phyloP scores from a whole-genome alignment of 169 alveolate genomes.

The Cryptosporidium canis region DNA sequence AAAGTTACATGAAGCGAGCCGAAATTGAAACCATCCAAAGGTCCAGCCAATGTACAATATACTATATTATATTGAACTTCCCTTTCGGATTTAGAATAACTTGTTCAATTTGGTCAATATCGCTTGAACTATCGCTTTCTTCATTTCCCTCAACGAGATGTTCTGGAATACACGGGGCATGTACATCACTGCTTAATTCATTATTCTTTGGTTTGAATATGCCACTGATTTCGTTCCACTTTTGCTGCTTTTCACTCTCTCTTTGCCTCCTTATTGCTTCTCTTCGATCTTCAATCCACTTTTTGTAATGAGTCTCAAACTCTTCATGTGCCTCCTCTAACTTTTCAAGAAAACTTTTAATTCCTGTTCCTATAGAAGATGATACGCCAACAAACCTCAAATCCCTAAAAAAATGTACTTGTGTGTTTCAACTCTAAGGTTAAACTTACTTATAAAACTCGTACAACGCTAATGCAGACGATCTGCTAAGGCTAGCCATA shows the following conservation, averaged over 20 bases:
- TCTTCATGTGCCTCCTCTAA: conserved; percentile 80
- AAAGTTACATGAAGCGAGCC: conserved; percentile 31
- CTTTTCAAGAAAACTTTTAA: conserved; percentile 79
- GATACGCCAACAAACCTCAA: conserved; percentile 84
- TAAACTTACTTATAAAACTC: conserved; percentile 87
- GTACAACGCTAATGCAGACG: conserved; percentile 89
- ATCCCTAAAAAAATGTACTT: conserved; percentile 25
- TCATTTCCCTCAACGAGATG: conserved; percentile 23
- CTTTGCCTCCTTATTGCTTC: conserved; percentile 73
- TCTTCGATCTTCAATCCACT: conserved; percentile 74
- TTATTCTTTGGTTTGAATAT: not conserved
- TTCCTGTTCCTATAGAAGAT: conserved; percentile 88
- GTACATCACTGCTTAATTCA: not conserved
- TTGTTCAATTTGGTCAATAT: conserved; percentile 21
- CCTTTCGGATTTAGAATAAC: conserved; percentile 45
- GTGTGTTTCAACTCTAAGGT: conserved; percentile 4
- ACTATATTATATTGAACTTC: conserved; percentile 13
- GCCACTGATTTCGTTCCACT: conserved; percentile 74
- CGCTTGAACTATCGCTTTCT: conserved; percentile 21
- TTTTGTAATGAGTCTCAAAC: conserved; percentile 76
- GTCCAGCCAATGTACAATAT: not conserved
- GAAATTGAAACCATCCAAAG: not conserved
- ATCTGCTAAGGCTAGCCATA: conserved; percentile 88
- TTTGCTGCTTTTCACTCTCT: conserved; percentile 72
- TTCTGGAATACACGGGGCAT: conserved; percentile 49